Evolutionary conservation across 1,284 basidiomycete genomes (phyloP).

Genomic region (Quambalaria eucalypti): DNA sequence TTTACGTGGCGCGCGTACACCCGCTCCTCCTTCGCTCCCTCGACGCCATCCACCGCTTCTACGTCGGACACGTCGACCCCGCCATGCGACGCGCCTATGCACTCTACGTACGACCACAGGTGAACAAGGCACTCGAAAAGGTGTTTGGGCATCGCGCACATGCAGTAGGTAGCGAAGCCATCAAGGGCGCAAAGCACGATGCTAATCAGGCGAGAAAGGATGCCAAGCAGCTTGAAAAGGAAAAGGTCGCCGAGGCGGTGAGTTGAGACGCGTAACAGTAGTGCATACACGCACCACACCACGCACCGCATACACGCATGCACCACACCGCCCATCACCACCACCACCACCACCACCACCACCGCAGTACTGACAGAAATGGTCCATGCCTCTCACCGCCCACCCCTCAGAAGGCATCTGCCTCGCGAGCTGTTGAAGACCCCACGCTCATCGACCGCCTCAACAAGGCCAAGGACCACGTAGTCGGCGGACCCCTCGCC

Average conservation of each 20-base stretch:
- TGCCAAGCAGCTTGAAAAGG: conserved; percentile 10
- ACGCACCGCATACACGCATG: no score
- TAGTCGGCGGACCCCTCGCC: conserved; percentile 11
- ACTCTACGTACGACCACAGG: conserved; percentile 32
- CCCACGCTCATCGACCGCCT: conserved; percentile 24
- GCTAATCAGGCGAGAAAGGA: conserved; percentile 6
- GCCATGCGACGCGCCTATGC: conserved; percentile 26
- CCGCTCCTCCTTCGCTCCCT: conserved; percentile 22
- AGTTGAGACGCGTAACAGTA: no score
- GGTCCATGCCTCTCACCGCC: neutral
- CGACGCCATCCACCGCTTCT: conserved; percentile 24
- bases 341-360: no score
- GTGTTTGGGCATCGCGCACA: conserved; percentile 26
- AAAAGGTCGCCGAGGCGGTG: conserved; percentile 22
- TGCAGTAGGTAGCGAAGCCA: conserved; percentile 7
- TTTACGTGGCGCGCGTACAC: conserved; percentile 37
- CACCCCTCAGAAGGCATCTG: conserved; percentile 7
- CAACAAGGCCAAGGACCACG: conserved; percentile 26
- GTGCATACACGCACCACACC: no score
- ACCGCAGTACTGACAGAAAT: no score
- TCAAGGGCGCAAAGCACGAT: conserved; percentile 6
- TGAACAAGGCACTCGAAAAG: conserved; percentile 25
- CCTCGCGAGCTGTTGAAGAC: conserved; percentile 13
- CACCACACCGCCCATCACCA: neutral
- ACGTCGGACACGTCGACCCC: conserved; percentile 29